These are phyloP conservation scores for Phyllosticta ampelicida DNA, from an alignment of 2,329 filamentous ascomycete genomes.

Conservation along the genomic window DNA sequence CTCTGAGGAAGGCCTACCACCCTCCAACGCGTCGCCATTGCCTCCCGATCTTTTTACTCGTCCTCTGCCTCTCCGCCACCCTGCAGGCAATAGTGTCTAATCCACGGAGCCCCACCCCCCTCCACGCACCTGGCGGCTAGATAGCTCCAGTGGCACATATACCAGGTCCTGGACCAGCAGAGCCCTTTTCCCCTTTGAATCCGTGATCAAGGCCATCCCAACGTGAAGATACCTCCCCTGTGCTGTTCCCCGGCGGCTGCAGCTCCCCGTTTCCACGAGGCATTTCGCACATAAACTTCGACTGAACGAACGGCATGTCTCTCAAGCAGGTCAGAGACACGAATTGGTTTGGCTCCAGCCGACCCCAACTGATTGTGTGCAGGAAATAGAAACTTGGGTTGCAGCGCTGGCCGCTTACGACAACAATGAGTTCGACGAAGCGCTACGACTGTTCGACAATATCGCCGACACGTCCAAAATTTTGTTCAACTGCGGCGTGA, in stretches of 20 bases:
- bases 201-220: neutral
- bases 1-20: neutral
- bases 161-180: neutral
- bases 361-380: conserved; percentile 19
- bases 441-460: conserved; percentile 69
- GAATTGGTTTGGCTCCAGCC: neutral
- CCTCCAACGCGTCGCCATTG: neutral
- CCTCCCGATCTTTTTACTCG: neutral
- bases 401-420: conserved; percentile 84
- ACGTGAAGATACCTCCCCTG: neutral
- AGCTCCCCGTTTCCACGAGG: neutral
- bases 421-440: conserved; percentile 92
- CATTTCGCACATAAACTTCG: neutral
- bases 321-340: conserved; percentile 34
- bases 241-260: neutral
- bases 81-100: neutral
- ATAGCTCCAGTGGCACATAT: neutral
- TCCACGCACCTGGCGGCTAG: neutral
- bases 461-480: conserved; percentile 97
- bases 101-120: neutral
- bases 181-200: neutral
- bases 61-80: neutral
- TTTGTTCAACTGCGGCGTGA: conserved; percentile 95
- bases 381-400: conserved; percentile 99
- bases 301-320: conserved; percentile 31